Base-by-base conservation (phyloP, 169 alveolate genomes). In the Plasmodium sp. region DNA sequence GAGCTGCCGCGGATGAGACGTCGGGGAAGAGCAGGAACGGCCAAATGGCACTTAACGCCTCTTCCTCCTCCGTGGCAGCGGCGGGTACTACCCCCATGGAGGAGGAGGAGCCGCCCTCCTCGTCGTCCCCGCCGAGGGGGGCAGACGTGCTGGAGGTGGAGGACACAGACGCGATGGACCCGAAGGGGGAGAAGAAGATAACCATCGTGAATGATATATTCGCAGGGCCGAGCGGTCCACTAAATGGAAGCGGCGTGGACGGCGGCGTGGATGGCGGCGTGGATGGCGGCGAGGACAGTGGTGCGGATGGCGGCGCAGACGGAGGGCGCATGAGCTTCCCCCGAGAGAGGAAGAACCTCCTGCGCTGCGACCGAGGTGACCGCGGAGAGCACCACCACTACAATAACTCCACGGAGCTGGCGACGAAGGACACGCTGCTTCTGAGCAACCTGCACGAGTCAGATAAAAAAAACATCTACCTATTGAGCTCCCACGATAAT, bases 401-500 rank as follows among this genome's bases (percentile, higher is more conserved):
- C 9, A 85, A 85, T 5, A 85, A 75, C 12, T 85, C 93, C 4
- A 85, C 48, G 0, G 93, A 85, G 33, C 18, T 85, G 27, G 84
- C 84, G 2, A 85, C 93, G 9, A 85, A 85, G 16, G 93, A 85
- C 75, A 85, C 93, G 3, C 16, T 81, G 1, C 77, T 7, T 7
- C 22, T 45, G 2, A 74, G 18, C 2, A 74, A 51, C 41, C 58
- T 85, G 9, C 75, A 73, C 62, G 93, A 36, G n/a, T 12, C 16
- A 9, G 79, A 75, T 18, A 84, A 84, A 7, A 79, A 88, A 80
- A 88, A 88, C 27, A 67, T 88, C 3, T 88, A 88, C 34, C 16
- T 88, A 39, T 39, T 88, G 27, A 88, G 90, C 31, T 79, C 94
- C 12, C 94, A 88, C 51, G 94, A 88, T 22, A 88, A 88, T 88